phyloP scores from a whole-genome alignment of 2,329 filamentous ascomycete species.

The Penicillium sp. region DNA sequence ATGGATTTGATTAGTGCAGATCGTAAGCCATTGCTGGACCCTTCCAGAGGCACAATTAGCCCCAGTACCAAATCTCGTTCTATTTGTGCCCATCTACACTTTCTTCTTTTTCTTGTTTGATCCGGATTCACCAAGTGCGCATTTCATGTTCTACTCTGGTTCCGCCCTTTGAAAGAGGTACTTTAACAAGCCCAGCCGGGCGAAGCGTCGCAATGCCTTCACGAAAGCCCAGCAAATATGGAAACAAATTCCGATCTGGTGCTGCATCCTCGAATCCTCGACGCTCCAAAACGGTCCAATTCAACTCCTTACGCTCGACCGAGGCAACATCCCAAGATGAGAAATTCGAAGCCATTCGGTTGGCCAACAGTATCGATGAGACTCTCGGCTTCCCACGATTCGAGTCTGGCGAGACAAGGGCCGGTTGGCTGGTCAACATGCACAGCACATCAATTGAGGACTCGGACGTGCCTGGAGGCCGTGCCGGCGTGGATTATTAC shows the following conservation, averaged over 20 bases:
- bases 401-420: slow-evolving; percentile 78
- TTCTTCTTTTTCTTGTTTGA: background rate
- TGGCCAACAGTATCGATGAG: slow-evolving; percentile 90
- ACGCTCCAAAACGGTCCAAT: slow-evolving; percentile 73
- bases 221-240: slow-evolving; percentile 62
- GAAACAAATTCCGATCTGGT: slow-evolving; percentile 51
- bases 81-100: background rate
- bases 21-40: slow-evolving; percentile 15
- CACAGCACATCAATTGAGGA: slow-evolving; percentile 85
- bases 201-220: slow-evolving; percentile 44
- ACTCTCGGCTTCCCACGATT: slow-evolving; percentile 90
- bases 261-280: slow-evolving; percentile 48
- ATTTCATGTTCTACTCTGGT: slow-evolving; percentile 25
- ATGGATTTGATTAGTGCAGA: slow-evolving; percentile 17
- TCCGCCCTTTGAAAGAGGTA: slow-evolving; percentile 17
- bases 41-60: slow-evolving; percentile 13
- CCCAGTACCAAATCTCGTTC: slow-evolving; percentile 3
- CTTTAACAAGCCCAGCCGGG: slow-evolving; percentile 25
- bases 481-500: slow-evolving; percentile 92
- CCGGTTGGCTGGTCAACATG: slow-evolving; percentile 94
- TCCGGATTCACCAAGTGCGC: background rate
- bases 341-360: slow-evolving; percentile 77
- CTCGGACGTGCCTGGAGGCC: slow-evolving; percentile 75
- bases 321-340: slow-evolving; percentile 92
- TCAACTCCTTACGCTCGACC: slow-evolving; percentile 66